phyloP scores from a whole-genome alignment of 768 basidiomycete genomes.

The Suillus subalutaceus region DNA sequence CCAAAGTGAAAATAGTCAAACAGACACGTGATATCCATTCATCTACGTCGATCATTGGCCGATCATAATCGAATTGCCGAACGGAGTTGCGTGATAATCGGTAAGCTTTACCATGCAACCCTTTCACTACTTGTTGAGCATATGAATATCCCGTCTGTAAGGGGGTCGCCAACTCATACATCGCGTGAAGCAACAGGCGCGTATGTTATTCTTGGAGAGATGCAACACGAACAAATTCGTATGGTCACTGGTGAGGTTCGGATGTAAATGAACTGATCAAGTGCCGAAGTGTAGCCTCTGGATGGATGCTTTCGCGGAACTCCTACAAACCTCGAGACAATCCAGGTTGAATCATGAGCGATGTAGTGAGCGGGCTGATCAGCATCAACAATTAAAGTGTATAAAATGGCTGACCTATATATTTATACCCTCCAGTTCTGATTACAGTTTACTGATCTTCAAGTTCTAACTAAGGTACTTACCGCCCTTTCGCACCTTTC shows the following conservation, averaged over 20 bases:
- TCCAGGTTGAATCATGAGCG: background rate
- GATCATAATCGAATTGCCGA: background rate
- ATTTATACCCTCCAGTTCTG: too few species aligned
- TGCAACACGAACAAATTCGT: background rate
- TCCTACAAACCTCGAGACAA: background rate
- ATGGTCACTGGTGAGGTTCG: background rate
- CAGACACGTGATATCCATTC: background rate
- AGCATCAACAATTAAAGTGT: background rate
- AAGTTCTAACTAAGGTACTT: background rate
- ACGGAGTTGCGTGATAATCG: background rate
- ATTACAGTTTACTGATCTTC: background rate
- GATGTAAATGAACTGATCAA: background rate
- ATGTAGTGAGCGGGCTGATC: background rate
- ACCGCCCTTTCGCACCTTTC: background rate
- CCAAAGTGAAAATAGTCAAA: background rate
- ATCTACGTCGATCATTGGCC: background rate
- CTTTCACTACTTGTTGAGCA: conserved; percentile 1
- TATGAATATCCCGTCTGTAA: background rate
- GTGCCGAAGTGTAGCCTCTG: too few species aligned
- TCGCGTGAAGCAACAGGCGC: background rate
- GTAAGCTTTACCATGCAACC: background rate
- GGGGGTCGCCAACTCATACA: background rate
- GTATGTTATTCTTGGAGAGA: background rate
- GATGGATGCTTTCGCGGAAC: background rate
- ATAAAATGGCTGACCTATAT: background rate